These are phyloP conservation scores for Zea luxurians DNA, from an alignment of 176 grass and related monocot genomes.

Conservation along the genomic window DNA sequence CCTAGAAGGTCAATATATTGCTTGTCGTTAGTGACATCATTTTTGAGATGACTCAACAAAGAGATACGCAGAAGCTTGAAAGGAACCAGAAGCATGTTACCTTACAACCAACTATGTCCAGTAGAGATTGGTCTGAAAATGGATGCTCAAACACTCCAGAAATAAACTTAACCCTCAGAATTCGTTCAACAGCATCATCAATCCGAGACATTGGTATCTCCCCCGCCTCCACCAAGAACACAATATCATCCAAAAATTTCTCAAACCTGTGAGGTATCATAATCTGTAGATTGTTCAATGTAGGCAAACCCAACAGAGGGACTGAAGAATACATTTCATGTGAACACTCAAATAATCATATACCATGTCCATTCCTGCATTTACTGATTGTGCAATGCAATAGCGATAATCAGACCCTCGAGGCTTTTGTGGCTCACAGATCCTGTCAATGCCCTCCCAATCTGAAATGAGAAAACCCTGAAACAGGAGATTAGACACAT, in stretches of 20 bases:
- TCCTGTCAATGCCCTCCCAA: slow-evolving; percentile 91
- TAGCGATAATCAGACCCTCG: slow-evolving; percentile 74
- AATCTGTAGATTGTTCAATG: slow-evolving; percentile 62
- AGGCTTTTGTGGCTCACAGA: slow-evolving; percentile 60
- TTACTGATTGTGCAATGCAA: slow-evolving; percentile 77
- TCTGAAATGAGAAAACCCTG: slow-evolving; percentile 92
- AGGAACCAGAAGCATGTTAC: slow-evolving; percentile 31
- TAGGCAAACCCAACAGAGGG: slow-evolving; percentile 17
- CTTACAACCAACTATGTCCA: slow-evolving; percentile 69
- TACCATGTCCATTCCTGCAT: slow-evolving; percentile 98
- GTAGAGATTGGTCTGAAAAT: slow-evolving; percentile 71
- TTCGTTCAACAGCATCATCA: slow-evolving; percentile 82
- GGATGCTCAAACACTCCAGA: slow-evolving; percentile 84
- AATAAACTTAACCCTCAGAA: slow-evolving; percentile 91
- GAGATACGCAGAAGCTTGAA: background rate
- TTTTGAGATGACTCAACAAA: background rate
- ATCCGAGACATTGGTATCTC: slow-evolving; percentile 67
- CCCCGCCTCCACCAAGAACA: slow-evolving; percentile 79
- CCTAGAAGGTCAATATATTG: slow-evolving; percentile 37
- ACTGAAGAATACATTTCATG: slow-evolving; percentile 7
- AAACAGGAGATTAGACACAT: slow-evolving; percentile 28
- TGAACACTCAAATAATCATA: slow-evolving; percentile 32
- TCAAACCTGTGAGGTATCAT: slow-evolving; percentile 87
- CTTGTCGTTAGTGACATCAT: slow-evolving; percentile 5
- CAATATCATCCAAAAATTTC: slow-evolving; percentile 82